These are phyloP conservation scores for Fusarium continuum DNA, from an alignment of 2,329 filamentous ascomycete species.

Conservation along the genomic window DNA sequence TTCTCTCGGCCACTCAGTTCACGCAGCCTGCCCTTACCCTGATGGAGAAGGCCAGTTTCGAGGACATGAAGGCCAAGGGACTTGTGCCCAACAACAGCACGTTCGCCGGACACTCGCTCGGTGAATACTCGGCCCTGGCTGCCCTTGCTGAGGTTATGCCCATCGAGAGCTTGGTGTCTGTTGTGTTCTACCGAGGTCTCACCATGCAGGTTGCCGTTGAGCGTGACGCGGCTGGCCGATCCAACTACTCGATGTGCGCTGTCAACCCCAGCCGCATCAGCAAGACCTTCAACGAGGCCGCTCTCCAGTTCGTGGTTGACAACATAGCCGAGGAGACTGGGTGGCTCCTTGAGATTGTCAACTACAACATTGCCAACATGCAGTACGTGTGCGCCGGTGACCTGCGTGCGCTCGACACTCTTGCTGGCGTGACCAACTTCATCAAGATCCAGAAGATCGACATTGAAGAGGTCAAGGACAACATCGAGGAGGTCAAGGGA, in stretches of 20 bases:
- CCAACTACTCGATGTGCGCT: conserved; percentile 99
- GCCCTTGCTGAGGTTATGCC: conserved; percentile 98
- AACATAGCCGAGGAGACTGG: conserved; percentile 93
- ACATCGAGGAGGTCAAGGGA: conserved; percentile 89
- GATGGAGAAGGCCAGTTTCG: conserved; percentile 99
- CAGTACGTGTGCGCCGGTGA: conserved; percentile 79
- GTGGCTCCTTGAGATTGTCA: conserved; percentile 99
- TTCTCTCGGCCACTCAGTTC: conserved; percentile 97
- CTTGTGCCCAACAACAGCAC: conserved; percentile 95
- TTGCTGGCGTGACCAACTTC: conserved; percentile 88
- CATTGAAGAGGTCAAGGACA: conserved; percentile 90
- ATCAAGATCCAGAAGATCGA: conserved; percentile 97
- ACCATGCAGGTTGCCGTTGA: conserved; percentile 99
- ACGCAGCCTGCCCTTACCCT: conserved; percentile 96
- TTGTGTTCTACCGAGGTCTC: conserved; percentile 98
- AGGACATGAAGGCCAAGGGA: conserved; percentile 98
- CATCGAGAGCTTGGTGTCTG: conserved; percentile 97
- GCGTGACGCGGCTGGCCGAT: conserved; percentile 89
- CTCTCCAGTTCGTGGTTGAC: conserved; percentile 94
- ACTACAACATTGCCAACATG: conserved; percentile 85
- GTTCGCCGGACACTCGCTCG: conserved; percentile 96
- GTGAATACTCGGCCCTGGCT: conserved; percentile 96
- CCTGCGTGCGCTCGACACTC: conserved; percentile 74
- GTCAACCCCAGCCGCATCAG: conserved; percentile 98
- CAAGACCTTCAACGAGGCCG: conserved; percentile 98